Percentiles rank a stretch among this genome's conserved stretches.
Evolutionary conservation across 805 yeast genomes (phyloP).

Genomic region (Kuraishia floccosa): DNA sequence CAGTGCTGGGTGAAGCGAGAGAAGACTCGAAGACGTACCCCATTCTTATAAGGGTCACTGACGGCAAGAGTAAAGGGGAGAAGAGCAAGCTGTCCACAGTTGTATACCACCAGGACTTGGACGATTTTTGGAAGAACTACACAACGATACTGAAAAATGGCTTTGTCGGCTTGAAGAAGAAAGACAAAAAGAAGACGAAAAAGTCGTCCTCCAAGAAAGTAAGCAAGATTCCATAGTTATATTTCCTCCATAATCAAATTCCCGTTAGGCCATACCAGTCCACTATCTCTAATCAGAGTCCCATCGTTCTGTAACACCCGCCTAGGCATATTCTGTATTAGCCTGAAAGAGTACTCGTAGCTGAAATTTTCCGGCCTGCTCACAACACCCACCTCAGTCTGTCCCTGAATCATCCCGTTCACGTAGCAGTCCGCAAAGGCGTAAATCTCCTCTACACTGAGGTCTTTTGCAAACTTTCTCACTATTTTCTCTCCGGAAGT

Average conservation of each 20-base stretch:
- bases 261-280: slow-evolving; percentile 51
- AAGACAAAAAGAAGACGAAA: slow-evolving; percentile 68
- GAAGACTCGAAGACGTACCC: slow-evolving; percentile 4
- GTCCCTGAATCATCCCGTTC: slow-evolving; percentile 13
- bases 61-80: not conserved
- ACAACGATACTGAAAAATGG: slow-evolving; percentile 59
- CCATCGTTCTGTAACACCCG: slow-evolving; percentile 22
- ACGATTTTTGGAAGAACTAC: slow-evolving; percentile 70
- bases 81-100: slow-evolving; percentile 56
- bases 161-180: slow-evolving; percentile 67
- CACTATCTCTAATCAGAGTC: slow-evolving; percentile 26
- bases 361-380: slow-evolving; percentile 25
- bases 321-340: slow-evolving; percentile 50
- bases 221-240: not conserved
- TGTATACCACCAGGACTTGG: slow-evolving; percentile 49
- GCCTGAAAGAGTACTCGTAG: slow-evolving; percentile 36
- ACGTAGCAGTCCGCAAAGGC: slow-evolving; percentile 52
- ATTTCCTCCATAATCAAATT: slow-evolving; percentile 26
- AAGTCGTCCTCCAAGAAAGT: slow-evolving; percentile 22
- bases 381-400: slow-evolving; percentile 9
- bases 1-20: too few species aligned
- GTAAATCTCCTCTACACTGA: slow-evolving; percentile 51
- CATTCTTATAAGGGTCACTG: slow-evolving; percentile 5
- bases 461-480: slow-evolving; percentile 31
- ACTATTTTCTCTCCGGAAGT: slow-evolving; percentile 49